These are phyloP conservation scores for Myxozyma kluyveri DNA, from an alignment of 805 yeast species.

Conservation along the genomic window DNA sequence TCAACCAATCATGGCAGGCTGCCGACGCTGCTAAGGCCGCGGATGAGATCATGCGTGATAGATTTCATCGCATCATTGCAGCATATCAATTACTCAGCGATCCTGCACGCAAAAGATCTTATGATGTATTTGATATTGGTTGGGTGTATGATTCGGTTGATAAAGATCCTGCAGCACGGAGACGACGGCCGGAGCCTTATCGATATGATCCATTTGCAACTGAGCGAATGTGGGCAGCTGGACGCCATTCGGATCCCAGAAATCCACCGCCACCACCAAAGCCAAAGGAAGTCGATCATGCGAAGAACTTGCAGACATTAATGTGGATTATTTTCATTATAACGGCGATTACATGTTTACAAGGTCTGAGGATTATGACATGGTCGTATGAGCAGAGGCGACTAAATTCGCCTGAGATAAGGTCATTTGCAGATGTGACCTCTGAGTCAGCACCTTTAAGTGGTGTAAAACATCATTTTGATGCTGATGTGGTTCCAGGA, in stretches of 20 bases:
- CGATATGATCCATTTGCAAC: conserved; percentile 10
- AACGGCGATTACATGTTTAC: conserved; percentile 14
- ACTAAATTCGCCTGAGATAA: not conserved
- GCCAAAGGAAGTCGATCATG: conserved; percentile 20
- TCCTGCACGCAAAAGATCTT: conserved; percentile 44
- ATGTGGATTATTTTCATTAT: conserved; percentile 20
- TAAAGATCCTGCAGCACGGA: not conserved
- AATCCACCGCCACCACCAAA: conserved; percentile 12
- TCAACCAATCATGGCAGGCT: conserved; percentile 37
- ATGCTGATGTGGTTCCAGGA: not conserved
- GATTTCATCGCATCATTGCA: conserved; percentile 55
- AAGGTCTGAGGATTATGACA: conserved; percentile 17
- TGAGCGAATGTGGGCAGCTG: conserved; percentile 24
- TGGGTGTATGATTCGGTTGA: conserved; percentile 25
- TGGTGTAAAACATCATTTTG: not conserved
- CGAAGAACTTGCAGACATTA: conserved; percentile 19
- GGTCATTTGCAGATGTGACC: no score
- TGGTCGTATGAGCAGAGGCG: conserved; percentile 19
- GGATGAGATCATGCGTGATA: conserved; percentile 34
- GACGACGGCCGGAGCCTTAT: conserved; percentile 8
- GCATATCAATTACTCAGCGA: conserved; percentile 60
- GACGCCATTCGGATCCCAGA: conserved; percentile 3
- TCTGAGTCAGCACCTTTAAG: not conserved
- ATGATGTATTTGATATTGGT: conserved; percentile 45
- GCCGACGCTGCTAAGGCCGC: conserved; percentile 39